Conservation (phyloP, 176 grass and related monocot species). For the Aegilops tauschii region DNA sequence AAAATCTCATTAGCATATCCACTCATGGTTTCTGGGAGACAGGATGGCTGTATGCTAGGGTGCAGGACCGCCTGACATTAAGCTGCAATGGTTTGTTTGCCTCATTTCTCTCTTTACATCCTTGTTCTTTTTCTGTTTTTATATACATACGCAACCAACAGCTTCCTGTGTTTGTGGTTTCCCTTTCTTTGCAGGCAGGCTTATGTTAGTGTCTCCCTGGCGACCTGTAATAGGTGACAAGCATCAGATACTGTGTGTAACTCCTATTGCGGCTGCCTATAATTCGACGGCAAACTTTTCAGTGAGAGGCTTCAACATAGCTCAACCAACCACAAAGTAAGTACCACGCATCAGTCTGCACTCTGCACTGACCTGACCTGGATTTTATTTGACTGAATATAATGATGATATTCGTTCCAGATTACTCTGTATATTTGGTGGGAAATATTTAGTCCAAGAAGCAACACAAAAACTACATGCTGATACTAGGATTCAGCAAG, state of each 20-base stretch:
- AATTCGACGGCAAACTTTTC: constrained; percentile 53
- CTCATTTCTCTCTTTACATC: neutral
- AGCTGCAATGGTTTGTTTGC: constrained; percentile 64
- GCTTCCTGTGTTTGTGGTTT: constrained; percentile 19
- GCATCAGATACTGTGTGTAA: constrained; percentile 50
- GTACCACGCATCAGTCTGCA: neutral
- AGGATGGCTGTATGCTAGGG: constrained; percentile 72
- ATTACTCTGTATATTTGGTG: constrained; percentile 79
- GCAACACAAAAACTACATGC: constrained; percentile 45
- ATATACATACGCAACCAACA: neutral
- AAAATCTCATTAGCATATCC: constrained; percentile 53
- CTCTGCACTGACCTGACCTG: neutral
- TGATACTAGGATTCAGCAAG: constrained; percentile 27
- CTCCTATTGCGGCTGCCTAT: constrained; percentile 67
- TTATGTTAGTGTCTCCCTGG: constrained; percentile 62
- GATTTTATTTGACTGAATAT: neutral
- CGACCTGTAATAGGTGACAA: constrained; percentile 39
- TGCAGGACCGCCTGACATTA: constrained; percentile 57
- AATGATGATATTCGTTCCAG: constrained; percentile 30
- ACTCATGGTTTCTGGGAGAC: constrained; percentile 53
- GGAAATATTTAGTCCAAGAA: constrained; percentile 76
- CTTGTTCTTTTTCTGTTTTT: neutral
- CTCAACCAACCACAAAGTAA: constrained; percentile 66
- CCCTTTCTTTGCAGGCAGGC: constrained; percentile 49
- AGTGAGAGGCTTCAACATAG: constrained; percentile 78